Base-by-base conservation (phyloP, 257 asterid species). In the Scutellaria minor region DNA sequence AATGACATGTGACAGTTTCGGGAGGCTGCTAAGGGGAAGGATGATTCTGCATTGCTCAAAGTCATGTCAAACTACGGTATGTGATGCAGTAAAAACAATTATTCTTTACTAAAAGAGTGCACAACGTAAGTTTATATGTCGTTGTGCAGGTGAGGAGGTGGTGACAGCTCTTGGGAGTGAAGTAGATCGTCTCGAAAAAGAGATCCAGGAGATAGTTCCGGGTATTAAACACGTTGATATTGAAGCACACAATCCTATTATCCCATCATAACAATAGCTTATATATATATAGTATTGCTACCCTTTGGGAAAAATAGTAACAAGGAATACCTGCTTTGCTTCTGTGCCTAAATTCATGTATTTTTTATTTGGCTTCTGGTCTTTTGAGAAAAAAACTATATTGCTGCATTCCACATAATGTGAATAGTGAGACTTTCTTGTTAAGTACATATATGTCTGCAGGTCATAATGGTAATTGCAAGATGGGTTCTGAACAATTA, bases 131-230 rank as follows among this genome's bases (percentile, higher is more conserved):
- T 14, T 31, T 37, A 52, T n/a, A 10, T 12, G 66, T 31, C 51
- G 37, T 73, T 67, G 66, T 80, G 59, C 86, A 91, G 99, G 99
- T 68, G 99, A 94, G 85, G 99, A 94, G 76, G 96, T 92, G 75
- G 99, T 94, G 37, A 94, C 95, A 14, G 99, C 99, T 68, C 86
- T 91, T 35, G 99, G 99, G 66, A 89, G 95, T 70, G 99, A 94
- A 82, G 98, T 94, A 15, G 98, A 94, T 79, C 87, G 99, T 60
- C 89, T 94, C 3, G 99, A 94, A 52, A 89, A 88, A 68, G 99
- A 94, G 88, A 94, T 94, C 66, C 98, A 94, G 75, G 89, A 80
- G 51, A 82, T 94, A 22, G 97, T 94, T 71, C 99, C 99, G 3
- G 99, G 99, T 20, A 94, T 94, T 47, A 84, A 80, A 85, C 99